Conservation (phyloP, 495 filamentous ascomycete genomes). For the Pseudotulostoma volvatum region DNA sequence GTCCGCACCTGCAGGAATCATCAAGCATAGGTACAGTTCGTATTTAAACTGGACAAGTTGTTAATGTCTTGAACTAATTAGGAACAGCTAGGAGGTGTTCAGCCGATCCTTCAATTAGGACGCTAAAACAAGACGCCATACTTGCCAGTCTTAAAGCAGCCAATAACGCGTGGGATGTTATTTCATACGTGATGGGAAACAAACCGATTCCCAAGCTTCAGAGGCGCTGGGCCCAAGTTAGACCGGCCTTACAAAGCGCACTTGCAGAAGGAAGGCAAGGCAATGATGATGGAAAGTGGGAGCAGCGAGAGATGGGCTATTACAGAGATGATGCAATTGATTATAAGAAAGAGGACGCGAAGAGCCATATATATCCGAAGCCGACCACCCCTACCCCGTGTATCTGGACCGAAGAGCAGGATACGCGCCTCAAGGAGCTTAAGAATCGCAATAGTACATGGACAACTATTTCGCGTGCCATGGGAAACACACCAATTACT, state of each 20-base stretch:
- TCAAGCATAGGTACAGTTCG: neutral
- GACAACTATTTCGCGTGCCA: constrained; percentile 9
- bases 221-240: constrained; percentile 9
- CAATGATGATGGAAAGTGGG: too few relatives aligned
- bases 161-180: constrained; percentile 13
- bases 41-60: neutral
- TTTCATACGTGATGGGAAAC: constrained; percentile 7
- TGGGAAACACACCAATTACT: constrained; percentile 7
- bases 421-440: constrained; percentile 10
- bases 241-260: too few relatives aligned
- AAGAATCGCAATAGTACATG: constrained; percentile 12
- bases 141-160: constrained; percentile 9
- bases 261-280: too few relatives aligned
- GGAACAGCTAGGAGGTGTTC: too few relatives aligned
- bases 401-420: constrained; percentile 13
- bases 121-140: constrained; percentile 10
- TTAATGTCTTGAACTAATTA: too few relatives aligned
- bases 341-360: too few relatives aligned
- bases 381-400: too few relatives aligned
- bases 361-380: too few relatives aligned
- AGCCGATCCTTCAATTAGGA: constrained; percentile 7
- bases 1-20: neutral
- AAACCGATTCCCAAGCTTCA: constrained; percentile 10
- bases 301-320: too few relatives aligned
- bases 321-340: too few relatives aligned